Evolutionary conservation across 2,329 filamentous ascomycete species (phyloP), one percentile per base, ranked within the genome.

Genomic region (Colletotrichum somersetense): DNA sequence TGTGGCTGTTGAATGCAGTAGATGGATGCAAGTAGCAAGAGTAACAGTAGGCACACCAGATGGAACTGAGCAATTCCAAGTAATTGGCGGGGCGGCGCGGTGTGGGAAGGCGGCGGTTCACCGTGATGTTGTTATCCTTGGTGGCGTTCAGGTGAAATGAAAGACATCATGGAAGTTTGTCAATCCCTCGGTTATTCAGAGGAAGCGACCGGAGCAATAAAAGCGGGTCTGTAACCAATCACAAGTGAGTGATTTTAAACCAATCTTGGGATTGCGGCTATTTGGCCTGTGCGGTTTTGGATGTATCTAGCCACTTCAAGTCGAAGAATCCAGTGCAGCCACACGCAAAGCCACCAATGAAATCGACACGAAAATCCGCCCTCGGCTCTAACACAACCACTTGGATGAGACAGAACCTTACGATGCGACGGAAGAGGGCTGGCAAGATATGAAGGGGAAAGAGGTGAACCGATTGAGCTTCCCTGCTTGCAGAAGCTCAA

Each of bases 1-100:
- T 80, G 78, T 83, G 76, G 77, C 75, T 70, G 57, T 44, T 48
- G 66, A 62, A 38, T 58, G 50, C 42, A 48, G 35, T 52, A 62
- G 44, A 30, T 35, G 16, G 42, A 66, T 56, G 48, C 33, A 44
- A 38, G 40, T 23, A 23, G 44, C 18, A 57, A 52, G 56, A 35
- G 30, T 35, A 38, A 14, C 44, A 38, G 35, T 72, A 53, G 65
- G 38, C 56, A 59, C 42, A 48, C 52, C 68, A 26, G 10, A 20
- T 57, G 26, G 38, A 35, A 52, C 26, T 52, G 35, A 58, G 52
- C 12, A n/a, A 52, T 58, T 62, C 57, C 64, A 62, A 44, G 50
- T 57, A 35, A 23, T 57, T 44, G 44, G 65, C 57, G 65, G 44
- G 68, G 52, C 57, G 68, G 52, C 57, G 68, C 30, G 26, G 44